These are phyloP conservation scores for Vitis hybrid DNA, from an alignment of 177 flowering plant genomes.

Conservation along the genomic window DNA sequence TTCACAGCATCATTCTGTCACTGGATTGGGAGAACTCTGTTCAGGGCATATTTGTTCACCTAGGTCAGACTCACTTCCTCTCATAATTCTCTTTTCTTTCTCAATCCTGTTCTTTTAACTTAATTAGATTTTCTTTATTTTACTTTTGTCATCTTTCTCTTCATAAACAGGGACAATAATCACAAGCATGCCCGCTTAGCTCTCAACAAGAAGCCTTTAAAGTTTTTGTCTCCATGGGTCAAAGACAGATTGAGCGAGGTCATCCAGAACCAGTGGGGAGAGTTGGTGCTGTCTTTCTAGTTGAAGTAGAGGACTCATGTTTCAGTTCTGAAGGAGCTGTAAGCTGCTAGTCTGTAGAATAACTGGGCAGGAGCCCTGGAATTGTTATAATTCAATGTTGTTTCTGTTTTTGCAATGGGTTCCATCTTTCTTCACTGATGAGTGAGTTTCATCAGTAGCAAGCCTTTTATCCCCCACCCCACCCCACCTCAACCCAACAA, in stretches of 20 bases:
- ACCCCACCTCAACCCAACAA: too few species aligned
- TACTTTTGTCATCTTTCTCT: constrained; percentile 4
- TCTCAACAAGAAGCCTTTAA: too few species aligned
- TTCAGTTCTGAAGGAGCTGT: constrained; percentile 1
- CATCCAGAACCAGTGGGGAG: not conserved
- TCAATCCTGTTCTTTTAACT: not conserved
- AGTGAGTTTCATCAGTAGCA: too few species aligned
- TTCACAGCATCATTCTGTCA: constrained; percentile 5
- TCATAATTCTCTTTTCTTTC: not conserved
- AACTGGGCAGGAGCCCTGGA: not conserved
- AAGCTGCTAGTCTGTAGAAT: constrained; percentile 4
- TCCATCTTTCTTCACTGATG: too few species aligned
- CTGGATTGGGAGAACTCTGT: constrained; percentile 7
- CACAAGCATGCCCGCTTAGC: not conserved
- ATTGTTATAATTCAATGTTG: too few species aligned
- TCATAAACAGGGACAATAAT: not conserved
- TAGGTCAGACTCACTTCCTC: constrained; percentile 4
- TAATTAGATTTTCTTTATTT: not conserved
- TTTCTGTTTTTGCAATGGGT: too few species aligned
- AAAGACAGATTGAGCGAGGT: not conserved
- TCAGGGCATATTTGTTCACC: constrained; percentile 1
- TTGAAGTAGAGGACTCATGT: constrained; percentile 6
- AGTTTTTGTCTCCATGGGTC: too few species aligned
- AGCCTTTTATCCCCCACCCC: too few species aligned
- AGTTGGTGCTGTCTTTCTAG: not conserved